These are phyloP conservation scores for Smittium culicis DNA, from an alignment of 371 early-diverging fungal species.

Conservation along the genomic window DNA sequence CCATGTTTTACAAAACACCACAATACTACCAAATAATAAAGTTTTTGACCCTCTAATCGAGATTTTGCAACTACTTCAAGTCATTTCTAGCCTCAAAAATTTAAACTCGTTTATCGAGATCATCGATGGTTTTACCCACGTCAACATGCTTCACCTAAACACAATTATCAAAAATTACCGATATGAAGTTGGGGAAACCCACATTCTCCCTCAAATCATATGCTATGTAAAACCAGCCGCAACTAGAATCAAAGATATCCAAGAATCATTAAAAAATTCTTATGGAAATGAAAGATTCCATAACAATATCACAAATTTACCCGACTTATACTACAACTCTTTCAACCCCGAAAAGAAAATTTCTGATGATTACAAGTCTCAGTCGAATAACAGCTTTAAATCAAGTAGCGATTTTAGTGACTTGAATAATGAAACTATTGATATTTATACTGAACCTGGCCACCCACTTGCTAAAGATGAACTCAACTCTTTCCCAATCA, in stretches of 20 bases:
- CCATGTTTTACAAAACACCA: slow-evolving; percentile 21
- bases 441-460: too few species aligned
- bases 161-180: slow-evolving; percentile 57
- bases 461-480: too few species aligned
- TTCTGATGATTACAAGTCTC: not conserved
- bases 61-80: slow-evolving; percentile 66
- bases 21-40: slow-evolving; percentile 11
- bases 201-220: slow-evolving; percentile 4
- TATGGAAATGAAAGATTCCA: not conserved
- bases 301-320: too few species aligned
- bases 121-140: slow-evolving; percentile 41
- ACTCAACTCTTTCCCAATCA: too few species aligned
- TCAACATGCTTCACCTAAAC: slow-evolving; percentile 58
- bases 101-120: slow-evolving; percentile 56
- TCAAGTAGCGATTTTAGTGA: too few species aligned
- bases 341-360: not conserved
- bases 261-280: not conserved
- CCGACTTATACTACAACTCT: too few species aligned
- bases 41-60: slow-evolving; percentile 50
- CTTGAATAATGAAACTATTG: too few species aligned
- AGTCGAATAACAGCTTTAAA: not conserved
- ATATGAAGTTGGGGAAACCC: slow-evolving; percentile 67
- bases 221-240: slow-evolving; percentile 3
- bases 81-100: slow-evolving; percentile 50
- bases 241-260: not conserved